These are phyloP conservation scores for Exophiala sideris DNA, from an alignment of 2,329 filamentous ascomycete genomes.

Conservation along the genomic window DNA sequence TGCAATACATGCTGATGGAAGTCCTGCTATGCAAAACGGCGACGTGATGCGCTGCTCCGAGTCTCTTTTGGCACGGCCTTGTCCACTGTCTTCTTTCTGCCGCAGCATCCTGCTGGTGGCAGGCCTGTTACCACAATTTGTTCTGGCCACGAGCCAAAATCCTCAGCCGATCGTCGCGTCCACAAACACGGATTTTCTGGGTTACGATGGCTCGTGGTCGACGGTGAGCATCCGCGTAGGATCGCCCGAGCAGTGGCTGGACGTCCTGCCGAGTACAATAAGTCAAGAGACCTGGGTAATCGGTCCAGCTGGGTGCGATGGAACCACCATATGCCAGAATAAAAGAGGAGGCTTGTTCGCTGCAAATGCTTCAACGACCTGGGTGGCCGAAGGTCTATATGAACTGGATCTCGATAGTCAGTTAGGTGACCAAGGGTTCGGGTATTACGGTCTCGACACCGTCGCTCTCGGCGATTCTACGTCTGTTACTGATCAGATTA, in stretches of 20 bases:
- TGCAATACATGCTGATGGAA: not conserved
- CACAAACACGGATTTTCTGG: conserved; percentile 24
- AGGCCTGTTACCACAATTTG: not conserved
- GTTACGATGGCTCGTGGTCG: conserved; percentile 33
- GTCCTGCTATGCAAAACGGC: not conserved
- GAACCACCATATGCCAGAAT: conserved; percentile 28
- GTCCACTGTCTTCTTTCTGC: not conserved
- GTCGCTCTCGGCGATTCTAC: conserved; percentile 30
- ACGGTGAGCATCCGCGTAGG: conserved; percentile 31
- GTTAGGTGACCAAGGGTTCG: conserved; percentile 28
- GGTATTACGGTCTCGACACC: conserved; percentile 38
- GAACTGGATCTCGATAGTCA: conserved; percentile 28
- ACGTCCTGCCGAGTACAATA: conserved; percentile 32
- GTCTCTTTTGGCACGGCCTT: not conserved
- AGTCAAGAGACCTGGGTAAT: conserved; percentile 33
- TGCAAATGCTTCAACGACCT: conserved; percentile 34
- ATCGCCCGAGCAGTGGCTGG: conserved; percentile 32
- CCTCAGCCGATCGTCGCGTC: conserved; percentile 21
- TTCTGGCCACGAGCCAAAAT: not conserved
- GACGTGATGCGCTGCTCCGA: conserved; percentile 9
- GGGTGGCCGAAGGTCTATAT: conserved; percentile 30
- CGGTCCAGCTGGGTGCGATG: conserved; percentile 31
- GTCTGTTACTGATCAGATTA: conserved; percentile 31
- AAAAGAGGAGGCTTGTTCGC: conserved; percentile 33
- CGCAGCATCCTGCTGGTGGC: conserved; percentile 2